These are phyloP conservation scores for Plasmopara muralis DNA, from an alignment of 352 stramenopile genomes.

Conservation along the genomic window DNA sequence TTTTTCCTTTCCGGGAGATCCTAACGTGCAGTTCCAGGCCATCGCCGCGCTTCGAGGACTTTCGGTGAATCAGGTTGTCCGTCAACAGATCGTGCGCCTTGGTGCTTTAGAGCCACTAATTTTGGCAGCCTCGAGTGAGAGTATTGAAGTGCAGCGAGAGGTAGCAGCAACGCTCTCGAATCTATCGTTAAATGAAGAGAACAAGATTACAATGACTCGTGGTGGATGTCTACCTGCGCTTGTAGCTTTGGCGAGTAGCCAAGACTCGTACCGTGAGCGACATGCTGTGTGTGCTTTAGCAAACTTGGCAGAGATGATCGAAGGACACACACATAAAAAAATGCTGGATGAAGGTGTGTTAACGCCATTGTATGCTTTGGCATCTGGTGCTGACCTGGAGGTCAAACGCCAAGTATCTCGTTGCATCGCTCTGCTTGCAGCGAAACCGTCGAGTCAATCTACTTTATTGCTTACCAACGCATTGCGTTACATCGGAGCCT, in stretches of 20 bases:
- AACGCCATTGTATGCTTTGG: slow-evolving; percentile 85
- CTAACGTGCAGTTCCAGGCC: slow-evolving; percentile 96
- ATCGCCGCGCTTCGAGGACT: slow-evolving; percentile 91
- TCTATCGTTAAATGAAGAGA: slow-evolving; percentile 92
- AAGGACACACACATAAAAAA: slow-evolving; percentile 91
- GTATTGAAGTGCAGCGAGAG: slow-evolving; percentile 93
- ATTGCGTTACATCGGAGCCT: slow-evolving; percentile 82
- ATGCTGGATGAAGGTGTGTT: slow-evolving; percentile 92
- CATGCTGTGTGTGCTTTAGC: slow-evolving; percentile 90
- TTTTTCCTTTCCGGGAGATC: slow-evolving; percentile 89
- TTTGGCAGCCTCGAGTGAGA: slow-evolving; percentile 82
- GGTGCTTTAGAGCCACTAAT: slow-evolving; percentile 94
- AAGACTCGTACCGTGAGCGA: slow-evolving; percentile 88
- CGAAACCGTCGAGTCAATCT: slow-evolving; percentile 86
- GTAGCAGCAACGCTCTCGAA: slow-evolving; percentile 93
- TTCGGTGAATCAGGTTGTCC: slow-evolving; percentile 85
- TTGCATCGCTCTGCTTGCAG: slow-evolving; percentile 90
- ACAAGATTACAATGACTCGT: slow-evolving; percentile 94
- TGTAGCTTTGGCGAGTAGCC: slow-evolving; percentile 79
- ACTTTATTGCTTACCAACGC: slow-evolving; percentile 84
- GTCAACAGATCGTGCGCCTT: slow-evolving; percentile 87
- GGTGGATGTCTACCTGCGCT: slow-evolving; percentile 91
- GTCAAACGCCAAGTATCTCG: slow-evolving; percentile 90
- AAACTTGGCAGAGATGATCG: slow-evolving; percentile 95
- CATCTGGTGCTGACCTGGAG: slow-evolving; percentile 68